phyloP scores from a whole-genome alignment of 176 grass and related monocot species.

The Lolium perenne region DNA sequence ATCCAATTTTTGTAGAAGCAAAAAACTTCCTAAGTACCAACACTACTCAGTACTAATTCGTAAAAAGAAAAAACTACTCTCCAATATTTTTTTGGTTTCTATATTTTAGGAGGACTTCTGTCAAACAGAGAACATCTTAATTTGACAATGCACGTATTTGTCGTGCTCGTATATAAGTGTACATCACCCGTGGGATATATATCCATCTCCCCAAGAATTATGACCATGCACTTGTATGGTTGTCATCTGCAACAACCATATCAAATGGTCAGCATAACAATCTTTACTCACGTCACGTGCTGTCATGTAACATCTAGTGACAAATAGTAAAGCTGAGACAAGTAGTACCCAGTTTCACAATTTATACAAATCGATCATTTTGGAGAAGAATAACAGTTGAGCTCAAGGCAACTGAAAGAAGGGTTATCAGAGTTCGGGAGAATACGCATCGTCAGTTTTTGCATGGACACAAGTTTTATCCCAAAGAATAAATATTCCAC shows the following conservation, averaged over 20 bases:
- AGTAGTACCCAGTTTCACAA: not conserved
- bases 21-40: not conserved
- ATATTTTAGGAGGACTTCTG: not conserved
- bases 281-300: not conserved
- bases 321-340: not conserved
- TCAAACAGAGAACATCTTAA: not conserved
- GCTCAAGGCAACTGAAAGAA: not conserved
- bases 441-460: not conserved
- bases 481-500: conserved; percentile 5
- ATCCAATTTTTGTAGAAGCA: not conserved
- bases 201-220: not conserved
- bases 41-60: too few species aligned
- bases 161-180: not conserved
- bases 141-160: too few species aligned
- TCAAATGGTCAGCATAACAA: not conserved
- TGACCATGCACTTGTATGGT: not conserved
- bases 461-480: not conserved
- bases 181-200: not conserved
- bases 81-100: not conserved
- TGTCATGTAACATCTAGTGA: not conserved
- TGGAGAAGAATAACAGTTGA: not conserved
- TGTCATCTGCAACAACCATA: not conserved
- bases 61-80: too few species aligned
- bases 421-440: not conserved
- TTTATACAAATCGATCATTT: not conserved